Base-by-base conservation (phyloP, 257 asterid genomes). In the Nicotiana noctiflora region DNA sequence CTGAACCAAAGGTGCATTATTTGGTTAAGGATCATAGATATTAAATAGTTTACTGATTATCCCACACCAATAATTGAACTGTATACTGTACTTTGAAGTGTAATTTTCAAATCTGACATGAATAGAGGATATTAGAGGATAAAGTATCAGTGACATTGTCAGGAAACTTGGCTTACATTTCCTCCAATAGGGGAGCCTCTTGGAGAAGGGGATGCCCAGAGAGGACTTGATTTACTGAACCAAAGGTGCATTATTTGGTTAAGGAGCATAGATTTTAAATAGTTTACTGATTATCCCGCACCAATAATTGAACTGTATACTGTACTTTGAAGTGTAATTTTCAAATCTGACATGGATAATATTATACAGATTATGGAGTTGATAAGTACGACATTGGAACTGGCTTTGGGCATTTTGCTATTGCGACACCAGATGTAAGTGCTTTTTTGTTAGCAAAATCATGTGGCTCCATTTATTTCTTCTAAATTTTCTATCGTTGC, bases 401-500 rank as follows among this genome's bases (percentile, higher is more conserved):
- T 4, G 98, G 98, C 66, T 96, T 96, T 87, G 98, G 99, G 53
- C 99, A 96, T 88, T 96, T 96, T 82, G 97, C 97, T 75, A 94
- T 96, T 82, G 98, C 99, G 51, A 90, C 95, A 82, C 89, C 82
- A 88, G 97, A 96, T 91, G 99, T 96, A 88, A 92, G 97, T 64
- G 53, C 65, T 51, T 80, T 57, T 79, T 44, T 15, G 2, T 46
- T 55, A 44, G 27, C 21, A 37, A 53, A 34, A 62, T 53, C 17
- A n/a, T 18, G 18, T 23, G 18, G 51, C 56, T 1, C 37, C 63
- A 61, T 11, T 31, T 5, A 14, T 46, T n/a, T 53, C 37, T 68
- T 78, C 55, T 62, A 49, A 53, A 34, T 81, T 40, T 44, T 44
- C 17, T 21, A 64, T 84, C 81, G 8, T 56, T 37, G 51, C 12